These are phyloP conservation scores for Trypanosoma conorhini DNA, from an alignment of 208 protist genomes.

Conservation along the genomic window DNA sequence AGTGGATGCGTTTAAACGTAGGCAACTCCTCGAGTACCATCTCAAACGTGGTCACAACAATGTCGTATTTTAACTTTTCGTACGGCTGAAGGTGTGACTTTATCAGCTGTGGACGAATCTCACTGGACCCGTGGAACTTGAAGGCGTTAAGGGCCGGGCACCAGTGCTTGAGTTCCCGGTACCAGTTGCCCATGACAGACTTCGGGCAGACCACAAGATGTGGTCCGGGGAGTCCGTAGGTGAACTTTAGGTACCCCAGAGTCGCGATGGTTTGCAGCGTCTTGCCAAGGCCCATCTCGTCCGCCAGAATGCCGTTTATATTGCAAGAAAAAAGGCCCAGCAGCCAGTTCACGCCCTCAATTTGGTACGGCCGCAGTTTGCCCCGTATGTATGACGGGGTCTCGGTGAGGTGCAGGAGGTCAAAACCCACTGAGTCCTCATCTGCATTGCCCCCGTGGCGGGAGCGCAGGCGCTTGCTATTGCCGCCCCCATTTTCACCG, in stretches of 20 bases:
- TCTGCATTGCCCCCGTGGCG: conserved; percentile 24
- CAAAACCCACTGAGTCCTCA: conserved; percentile 51
- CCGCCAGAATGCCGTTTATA: conserved; percentile 99
- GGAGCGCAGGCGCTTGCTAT: conserved; percentile 28
- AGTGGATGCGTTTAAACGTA: conserved; percentile 90
- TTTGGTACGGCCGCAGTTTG: conserved; percentile 97
- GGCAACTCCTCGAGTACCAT: conserved; percentile 93
- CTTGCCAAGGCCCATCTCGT: conserved; percentile 99
- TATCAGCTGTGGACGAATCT: conserved; percentile 85
- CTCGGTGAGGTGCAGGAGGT: conserved; percentile 73
- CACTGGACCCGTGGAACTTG: conserved; percentile 94
- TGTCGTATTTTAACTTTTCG: conserved; percentile 74
- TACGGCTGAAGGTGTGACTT: conserved; percentile 62
- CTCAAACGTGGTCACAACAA: conserved; percentile 98
- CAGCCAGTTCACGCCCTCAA: conserved; percentile 99
- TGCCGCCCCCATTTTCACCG: conserved; percentile 5
- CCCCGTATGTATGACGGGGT: conserved; percentile 90
- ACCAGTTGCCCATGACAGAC: conserved; percentile 98
- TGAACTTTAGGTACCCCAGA: conserved; percentile 95
- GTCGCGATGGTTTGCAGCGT: conserved; percentile 98
- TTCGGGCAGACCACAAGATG: conserved; percentile 97
- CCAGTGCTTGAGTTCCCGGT: conserved; percentile 97
- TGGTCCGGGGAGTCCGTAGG: conserved; percentile 90
- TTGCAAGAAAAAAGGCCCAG: conserved; percentile 94
- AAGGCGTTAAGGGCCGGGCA: conserved; percentile 92